Evolutionary conservation across 805 yeast species (phyloP), one percentile per base, ranked within the genome.

Genomic region (Zygotorulaspora danielsina): DNA sequence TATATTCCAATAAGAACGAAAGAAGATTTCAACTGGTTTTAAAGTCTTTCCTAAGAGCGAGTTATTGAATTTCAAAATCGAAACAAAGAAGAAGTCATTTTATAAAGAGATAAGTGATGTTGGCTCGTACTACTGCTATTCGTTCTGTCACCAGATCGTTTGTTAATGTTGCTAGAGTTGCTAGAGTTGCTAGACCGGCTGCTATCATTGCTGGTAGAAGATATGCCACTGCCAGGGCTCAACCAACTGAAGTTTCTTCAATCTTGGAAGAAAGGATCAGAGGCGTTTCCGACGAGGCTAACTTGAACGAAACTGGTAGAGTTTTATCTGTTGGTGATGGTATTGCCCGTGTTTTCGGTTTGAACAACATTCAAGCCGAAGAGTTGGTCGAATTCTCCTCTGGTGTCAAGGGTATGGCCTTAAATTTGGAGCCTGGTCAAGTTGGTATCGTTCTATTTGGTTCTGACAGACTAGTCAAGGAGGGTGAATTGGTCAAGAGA

Each of bases 391-490:
- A 93, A 77, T 94, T 93, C 78, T 78, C 96, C 48, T 87, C 98
- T 47, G 98, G 99, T 79, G 97, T 90, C 63, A 87, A 89, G 75
- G 99, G 98, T 84, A 93, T 93, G 99, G 97, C 98, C 66, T 81
- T 93, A 69, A 93, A 93, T 82, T 85, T 93, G 81, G 99, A 93
- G 77, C 95, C 97, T 64, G 97, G 95, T 73, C 97, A 93, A 76
- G 99, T 93, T 70, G 99, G 99, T 87, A 82, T 93, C 68, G 99
- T 93, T 75, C 78, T 93, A 73, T 93, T 93, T 79, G 99, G 98
- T 78, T 89, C 97, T 55, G 99, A 93, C 73, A 81, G 96, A 72
- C 80, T 81, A 59, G 97, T 93, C 71, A 89, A 88, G 77, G 97
- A 93, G 78, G 97, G 98, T 76, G 96, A 93, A 75, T 83, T 95